Percentiles rank a stretch among this genome's conserved stretches.
These are phyloP conservation scores for Eleusine coracana DNA, from an alignment of 176 grass and related monocot species.

Conservation along the genomic window DNA sequence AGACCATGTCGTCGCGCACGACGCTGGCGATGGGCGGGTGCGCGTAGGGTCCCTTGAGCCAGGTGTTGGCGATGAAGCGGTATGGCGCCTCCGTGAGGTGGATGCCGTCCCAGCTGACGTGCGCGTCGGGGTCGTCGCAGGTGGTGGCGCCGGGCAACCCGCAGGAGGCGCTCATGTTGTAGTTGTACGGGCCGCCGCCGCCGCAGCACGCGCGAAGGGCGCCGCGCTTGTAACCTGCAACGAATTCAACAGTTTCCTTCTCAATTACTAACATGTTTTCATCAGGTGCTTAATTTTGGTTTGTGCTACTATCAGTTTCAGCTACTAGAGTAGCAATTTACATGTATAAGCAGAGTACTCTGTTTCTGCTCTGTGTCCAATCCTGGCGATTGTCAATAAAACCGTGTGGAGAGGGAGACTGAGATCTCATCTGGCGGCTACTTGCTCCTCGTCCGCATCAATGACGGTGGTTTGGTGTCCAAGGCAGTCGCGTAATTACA, in stretches of 20 bases:
- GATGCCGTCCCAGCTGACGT: slow-evolving; percentile 86
- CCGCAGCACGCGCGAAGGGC: slow-evolving; percentile 72
- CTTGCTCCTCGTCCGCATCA: background rate
- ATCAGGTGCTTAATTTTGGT: too few species aligned
- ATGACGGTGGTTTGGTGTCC: background rate
- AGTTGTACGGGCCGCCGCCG: slow-evolving; percentile 77
- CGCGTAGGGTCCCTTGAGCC: slow-evolving; percentile 78
- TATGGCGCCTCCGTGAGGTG: slow-evolving; percentile 89
- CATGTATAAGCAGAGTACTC: too few species aligned
- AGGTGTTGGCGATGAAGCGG: slow-evolving; percentile 67
- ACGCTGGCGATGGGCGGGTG: slow-evolving; percentile 61
- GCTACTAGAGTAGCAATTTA: too few species aligned
- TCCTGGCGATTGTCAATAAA: background rate
- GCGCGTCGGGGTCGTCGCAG: slow-evolving; percentile 62
- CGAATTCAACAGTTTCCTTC: too few species aligned
- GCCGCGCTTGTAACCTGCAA: slow-evolving; percentile 65
- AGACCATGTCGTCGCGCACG: slow-evolving; percentile 51
- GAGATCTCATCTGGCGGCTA: background rate
- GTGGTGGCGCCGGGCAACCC: slow-evolving; percentile 49
- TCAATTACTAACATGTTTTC: too few species aligned
- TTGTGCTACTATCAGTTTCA: too few species aligned
- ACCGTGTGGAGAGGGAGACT: background rate
- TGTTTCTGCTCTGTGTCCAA: background rate
- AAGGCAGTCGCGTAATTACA: background rate
- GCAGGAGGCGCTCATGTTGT: slow-evolving; percentile 65